A percentile compares a stretch with the other conserved stretches of the same genome.
These are phyloP conservation scores for Cordyceps militaris DNA, from an alignment of 2,329 filamentous ascomycete species.

Conservation along the genomic window DNA sequence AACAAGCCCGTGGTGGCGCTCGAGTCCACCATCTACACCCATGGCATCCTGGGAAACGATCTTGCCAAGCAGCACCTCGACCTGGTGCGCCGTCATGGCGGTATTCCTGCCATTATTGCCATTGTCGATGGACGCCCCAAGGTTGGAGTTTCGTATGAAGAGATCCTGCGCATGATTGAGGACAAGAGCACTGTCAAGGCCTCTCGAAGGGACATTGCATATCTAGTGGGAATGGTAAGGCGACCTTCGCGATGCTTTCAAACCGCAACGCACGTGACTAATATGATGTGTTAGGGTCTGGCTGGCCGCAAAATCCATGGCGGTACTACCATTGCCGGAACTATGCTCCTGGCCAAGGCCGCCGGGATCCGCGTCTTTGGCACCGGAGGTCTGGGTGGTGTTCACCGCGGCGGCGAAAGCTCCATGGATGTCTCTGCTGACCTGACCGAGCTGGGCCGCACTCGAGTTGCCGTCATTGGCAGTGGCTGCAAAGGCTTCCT, in stretches of 20 bases:
- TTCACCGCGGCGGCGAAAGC: slow-evolving; percentile 79
- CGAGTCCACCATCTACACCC: slow-evolving; percentile 95
- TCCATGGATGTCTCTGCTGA: slow-evolving; percentile 94
- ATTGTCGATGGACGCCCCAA: slow-evolving; percentile 75
- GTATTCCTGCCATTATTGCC: slow-evolving; percentile 83
- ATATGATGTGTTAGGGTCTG: slow-evolving; percentile 42
- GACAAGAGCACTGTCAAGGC: slow-evolving; percentile 68
- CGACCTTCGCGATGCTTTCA: not conserved
- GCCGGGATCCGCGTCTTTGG: slow-evolving; percentile 91
- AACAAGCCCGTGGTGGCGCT: slow-evolving; percentile 83
- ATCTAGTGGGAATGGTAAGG: slow-evolving; percentile 67
- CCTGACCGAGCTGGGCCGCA: slow-evolving; percentile 85
- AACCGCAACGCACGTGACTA: not conserved
- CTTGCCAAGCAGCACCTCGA: slow-evolving; percentile 74
- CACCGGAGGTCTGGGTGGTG: slow-evolving; percentile 88
- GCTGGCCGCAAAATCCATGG: slow-evolving; percentile 67
- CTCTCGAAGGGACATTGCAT: slow-evolving; percentile 80
- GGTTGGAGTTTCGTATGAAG: slow-evolving; percentile 66
- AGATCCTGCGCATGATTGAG: slow-evolving; percentile 66
- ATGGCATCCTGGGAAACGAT: slow-evolving; percentile 72
- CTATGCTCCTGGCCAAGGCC: slow-evolving; percentile 79
- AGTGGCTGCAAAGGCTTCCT: slow-evolving; percentile 95
- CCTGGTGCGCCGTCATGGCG: slow-evolving; percentile 73
- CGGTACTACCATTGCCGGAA: slow-evolving; percentile 88
- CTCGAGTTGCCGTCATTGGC: slow-evolving; percentile 78